A percentile compares a stretch with the other conserved stretches of the same genome.
Evolutionary conservation across 257 asterid genomes (phyloP).

Genomic region (Salvia miltiorrhiza): DNA sequence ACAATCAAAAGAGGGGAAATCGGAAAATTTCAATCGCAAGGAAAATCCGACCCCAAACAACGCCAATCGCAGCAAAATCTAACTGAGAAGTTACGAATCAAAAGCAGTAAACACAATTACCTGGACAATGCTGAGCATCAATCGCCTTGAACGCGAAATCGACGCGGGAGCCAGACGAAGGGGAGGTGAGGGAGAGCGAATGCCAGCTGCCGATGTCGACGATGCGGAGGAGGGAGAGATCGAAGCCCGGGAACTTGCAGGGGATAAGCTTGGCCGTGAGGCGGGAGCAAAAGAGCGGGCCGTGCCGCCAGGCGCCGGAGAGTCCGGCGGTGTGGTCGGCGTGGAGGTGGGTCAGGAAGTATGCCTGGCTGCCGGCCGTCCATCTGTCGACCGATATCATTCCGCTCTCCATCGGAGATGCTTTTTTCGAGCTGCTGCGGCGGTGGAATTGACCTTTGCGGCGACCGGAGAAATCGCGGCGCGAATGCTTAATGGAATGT

Average conservation of each 20-base stretch:
- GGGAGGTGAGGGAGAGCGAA: conserved; percentile 44
- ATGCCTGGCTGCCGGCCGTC: conserved; percentile 76
- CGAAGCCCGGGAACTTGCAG: conserved; percentile 62
- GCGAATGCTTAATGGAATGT: neutral
- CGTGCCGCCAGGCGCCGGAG: conserved; percentile 56
- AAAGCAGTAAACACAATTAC: neutral
- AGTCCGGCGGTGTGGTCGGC: conserved; percentile 85
- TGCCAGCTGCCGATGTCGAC: conserved; percentile 63
- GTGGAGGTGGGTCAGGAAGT: conserved; percentile 89
- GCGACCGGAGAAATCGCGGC: neutral
- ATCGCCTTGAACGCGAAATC: conserved; percentile 52
- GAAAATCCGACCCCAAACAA: neutral
- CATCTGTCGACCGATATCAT: conserved; percentile 85
- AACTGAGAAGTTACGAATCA: conserved; percentile 16
- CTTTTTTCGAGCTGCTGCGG: neutral
- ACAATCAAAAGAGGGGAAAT: neutral
- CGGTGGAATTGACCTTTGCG: neutral
- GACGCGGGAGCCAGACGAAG: conserved; percentile 46
- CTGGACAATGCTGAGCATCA: conserved; percentile 85
- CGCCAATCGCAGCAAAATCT: neutral
- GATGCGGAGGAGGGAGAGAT: conserved; percentile 66
- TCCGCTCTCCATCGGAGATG: conserved; percentile 59
- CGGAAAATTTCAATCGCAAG: neutral
- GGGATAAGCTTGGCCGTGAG: conserved; percentile 67
- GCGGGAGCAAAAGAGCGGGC: conserved; percentile 77